Conservation (phyloP, 306 rosid genomes). For the Cucumis sativus region Cucumber_9930_V3 NC_026660.2:4816501-4817000, state of each 20-base stretch:
- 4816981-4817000: neutral
- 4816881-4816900: neutral
- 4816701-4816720: neutral
- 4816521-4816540: constrained; percentile 90
- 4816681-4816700: neutral
- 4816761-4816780: neutral
- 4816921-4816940: neutral
- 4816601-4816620: constrained; percentile 72
- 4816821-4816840: neutral
- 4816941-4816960: neutral
- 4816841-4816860: neutral
- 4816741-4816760: neutral
- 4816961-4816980: neutral
- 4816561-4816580: constrained; percentile 79
- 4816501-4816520: constrained; percentile 79
- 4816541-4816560: constrained; percentile 48
- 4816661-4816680: neutral
- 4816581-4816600: constrained; percentile 91
- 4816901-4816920: neutral
- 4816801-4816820: neutral
- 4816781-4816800: neutral
- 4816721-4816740: neutral
- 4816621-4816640: constrained; percentile 74
- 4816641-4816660: neutral
- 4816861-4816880: neutral